Conservation (phyloP, 2,329 filamentous ascomycete genomes). For the Cladosporium sp. region DNA sequence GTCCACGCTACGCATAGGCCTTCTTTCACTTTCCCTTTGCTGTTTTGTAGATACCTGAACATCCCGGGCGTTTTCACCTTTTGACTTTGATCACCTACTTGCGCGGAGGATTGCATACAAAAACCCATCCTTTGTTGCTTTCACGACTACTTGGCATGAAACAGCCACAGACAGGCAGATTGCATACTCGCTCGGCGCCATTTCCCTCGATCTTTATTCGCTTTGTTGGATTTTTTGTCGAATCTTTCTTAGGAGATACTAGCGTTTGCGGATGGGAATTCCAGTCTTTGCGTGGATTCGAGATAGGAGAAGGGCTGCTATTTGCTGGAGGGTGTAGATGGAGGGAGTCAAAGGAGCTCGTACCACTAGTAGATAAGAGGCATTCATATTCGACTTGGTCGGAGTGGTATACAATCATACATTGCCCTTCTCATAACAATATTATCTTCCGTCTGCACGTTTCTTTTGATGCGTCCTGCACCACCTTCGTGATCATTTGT, state of each 20-base stretch:
- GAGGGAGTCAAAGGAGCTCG: neutral
- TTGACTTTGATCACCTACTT: neutral
- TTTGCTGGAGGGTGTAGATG: neutral
- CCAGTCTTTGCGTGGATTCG: no score
- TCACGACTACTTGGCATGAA: neutral
- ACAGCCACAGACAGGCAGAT: neutral
- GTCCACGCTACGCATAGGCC: constrained; percentile 4
- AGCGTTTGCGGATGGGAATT: neutral
- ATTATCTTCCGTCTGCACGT: no score
- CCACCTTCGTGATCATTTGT: no score
- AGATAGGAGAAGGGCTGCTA: neutral
- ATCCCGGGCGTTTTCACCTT: neutral
- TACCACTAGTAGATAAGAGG: neutral
- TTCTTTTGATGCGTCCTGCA: no score
- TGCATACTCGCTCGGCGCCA: constrained; percentile 1
- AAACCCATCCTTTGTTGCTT: neutral
- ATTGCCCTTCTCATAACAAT: neutral
- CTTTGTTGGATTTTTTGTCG: neutral
- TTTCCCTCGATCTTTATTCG: neutral
- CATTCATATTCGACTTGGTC: neutral
- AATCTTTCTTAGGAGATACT: neutral
- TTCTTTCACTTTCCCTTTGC: neutral
- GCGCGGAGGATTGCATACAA: neutral
- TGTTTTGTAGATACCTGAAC: constrained; percentile 7
- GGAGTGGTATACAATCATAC: neutral